Evolutionary conservation across 2,329 filamentous ascomycete genomes (phyloP).

Genomic region (Fusarium tuaranense): DNA sequence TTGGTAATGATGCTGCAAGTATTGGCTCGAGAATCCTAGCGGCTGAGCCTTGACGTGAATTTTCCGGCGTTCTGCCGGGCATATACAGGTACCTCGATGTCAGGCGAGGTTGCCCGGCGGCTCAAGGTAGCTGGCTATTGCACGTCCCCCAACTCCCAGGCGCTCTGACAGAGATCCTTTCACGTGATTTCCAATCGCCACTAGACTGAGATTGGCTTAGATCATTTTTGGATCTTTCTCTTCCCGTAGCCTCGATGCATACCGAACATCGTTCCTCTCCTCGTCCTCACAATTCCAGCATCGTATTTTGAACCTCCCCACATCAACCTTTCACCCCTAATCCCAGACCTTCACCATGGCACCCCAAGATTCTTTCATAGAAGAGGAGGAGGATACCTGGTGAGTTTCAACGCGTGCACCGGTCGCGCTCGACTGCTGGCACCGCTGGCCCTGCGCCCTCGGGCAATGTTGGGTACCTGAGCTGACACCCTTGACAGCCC

Average conservation of each 20-base stretch:
- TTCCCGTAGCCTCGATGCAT: conserved; percentile 47
- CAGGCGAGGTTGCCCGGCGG: neutral
- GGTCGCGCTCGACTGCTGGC: conserved; percentile 9
- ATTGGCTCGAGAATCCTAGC: conserved; percentile 43
- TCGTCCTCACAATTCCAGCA: conserved; percentile 40
- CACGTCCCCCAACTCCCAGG: neutral
- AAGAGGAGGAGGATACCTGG: conserved; percentile 79
- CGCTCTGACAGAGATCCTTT: conserved; percentile 13
- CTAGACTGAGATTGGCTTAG: conserved; percentile 42
- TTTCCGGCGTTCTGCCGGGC: conserved; percentile 48
- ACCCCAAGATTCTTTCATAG: conserved; percentile 77
- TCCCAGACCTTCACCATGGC: conserved; percentile 63
- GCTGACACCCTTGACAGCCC: conserved; percentile 70
- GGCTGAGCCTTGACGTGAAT: conserved; percentile 26
- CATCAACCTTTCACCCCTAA: conserved; percentile 35
- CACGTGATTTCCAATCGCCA: conserved; percentile 37
- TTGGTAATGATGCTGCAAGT: conserved; percentile 48
- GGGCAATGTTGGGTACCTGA: conserved; percentile 37
- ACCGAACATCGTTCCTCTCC: conserved; percentile 41
- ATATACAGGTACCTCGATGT: conserved; percentile 35
- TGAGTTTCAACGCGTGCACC: conserved; percentile 52
- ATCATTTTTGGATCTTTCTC: conserved; percentile 44
- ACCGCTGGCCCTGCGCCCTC: conserved; percentile 33
- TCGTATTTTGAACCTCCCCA: conserved; percentile 34
- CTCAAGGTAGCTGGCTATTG: conserved; percentile 35